Evolutionary conservation across 2,329 filamentous ascomycete species (phyloP), one percentile per base, ranked within the genome.

Genomic region (Stenocarpella maydis): DNA sequence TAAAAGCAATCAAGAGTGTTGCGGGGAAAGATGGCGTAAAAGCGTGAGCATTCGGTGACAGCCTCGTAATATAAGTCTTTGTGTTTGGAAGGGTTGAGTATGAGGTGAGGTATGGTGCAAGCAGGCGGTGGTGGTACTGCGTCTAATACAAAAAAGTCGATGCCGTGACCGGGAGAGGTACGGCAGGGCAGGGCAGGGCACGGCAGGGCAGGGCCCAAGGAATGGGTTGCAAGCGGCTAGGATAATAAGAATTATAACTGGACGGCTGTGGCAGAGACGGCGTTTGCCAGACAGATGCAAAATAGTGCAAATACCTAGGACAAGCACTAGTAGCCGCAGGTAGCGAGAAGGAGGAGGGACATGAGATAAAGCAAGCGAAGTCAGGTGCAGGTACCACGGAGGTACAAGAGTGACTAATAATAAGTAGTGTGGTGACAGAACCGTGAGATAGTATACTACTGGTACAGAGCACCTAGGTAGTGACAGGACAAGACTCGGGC

Each of bases 1-100:
- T 76, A 76, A 76, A 68, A 69, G 67, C 65, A 67, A 66, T 55
- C 37, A 26, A 50, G 39, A 53, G 45, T 21, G 17, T 53, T 53
- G 63, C 52, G 47, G 54, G 55, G 55, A 60, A 58, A 26, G 34
- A 26, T 54, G 28, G 55, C 34, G 31, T 68, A 34, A 47, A n/a
- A 19, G 26, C 31, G 41, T 26, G 61, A 21, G 21, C 49, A 17
- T 37, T 41, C 26, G 28, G 65, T 65, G 65, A 58, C 63, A n/a
- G 45, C 19, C 64, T 69, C 58, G 60, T 53, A 69, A 50, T 17
- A 68, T 37, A 37, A 9, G 34, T 37, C 6, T n/a, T 55, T 55
- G 47, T 49, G 53, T 39, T 43, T 49, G 31, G 54, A 54, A 53
- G 24, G 26, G 45, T n/a, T 37, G 52, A 31, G 63, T 4, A 47